Evolutionary conservation across 176 grass and related monocot genomes (phyloP), one percentile per base, ranked within the genome.

Genomic region (Olyra latifolia): DNA sequence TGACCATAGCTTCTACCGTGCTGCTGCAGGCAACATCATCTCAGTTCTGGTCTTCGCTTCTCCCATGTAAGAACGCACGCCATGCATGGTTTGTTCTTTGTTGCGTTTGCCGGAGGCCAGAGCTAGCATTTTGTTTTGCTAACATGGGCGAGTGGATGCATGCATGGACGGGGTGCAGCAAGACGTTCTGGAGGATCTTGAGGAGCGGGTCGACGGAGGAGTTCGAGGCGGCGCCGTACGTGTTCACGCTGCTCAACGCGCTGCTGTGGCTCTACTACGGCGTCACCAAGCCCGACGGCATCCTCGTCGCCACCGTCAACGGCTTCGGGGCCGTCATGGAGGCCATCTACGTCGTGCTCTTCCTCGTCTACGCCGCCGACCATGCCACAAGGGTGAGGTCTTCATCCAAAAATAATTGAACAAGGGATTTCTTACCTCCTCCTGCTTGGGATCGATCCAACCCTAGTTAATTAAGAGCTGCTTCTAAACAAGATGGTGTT

Each of bases 191-290:
- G 83, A 82, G 86, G 78, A 91, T 94, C 10, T 74, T 80, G 53
- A 69, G 9, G 65, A 71, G 65, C 22, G 24, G 17, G 47, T 87
- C 89, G 49, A 94, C 92, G 2, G 92, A 89, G 75, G 83, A 84
- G 24, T 91, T 94, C 83, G 83, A 84, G 25, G 4, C 86, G 27
- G 75, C 86, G 17, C 88, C 86, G 0, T 91, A 89, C 50, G 86
- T 91, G 1, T 54, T 89, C 27, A 91, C 89, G 42, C 67, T 91
- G 28, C 84, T 94, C 27, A 87, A 48, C 60, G 79, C 86, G 1
- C 65, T 85, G 22, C 76, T 94, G 32, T 94, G 92, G 92, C 60
- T 94, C 32, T 91, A 91, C 80, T 94, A 94, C 14, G 92, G 92
- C 24, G 13, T 89, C 78, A 94, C 92, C 46, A 94, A 94, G 81